Evolutionary conservation across 805 yeast genomes (phyloP).

Genomic region (Lipomyces mesembrius): DNA sequence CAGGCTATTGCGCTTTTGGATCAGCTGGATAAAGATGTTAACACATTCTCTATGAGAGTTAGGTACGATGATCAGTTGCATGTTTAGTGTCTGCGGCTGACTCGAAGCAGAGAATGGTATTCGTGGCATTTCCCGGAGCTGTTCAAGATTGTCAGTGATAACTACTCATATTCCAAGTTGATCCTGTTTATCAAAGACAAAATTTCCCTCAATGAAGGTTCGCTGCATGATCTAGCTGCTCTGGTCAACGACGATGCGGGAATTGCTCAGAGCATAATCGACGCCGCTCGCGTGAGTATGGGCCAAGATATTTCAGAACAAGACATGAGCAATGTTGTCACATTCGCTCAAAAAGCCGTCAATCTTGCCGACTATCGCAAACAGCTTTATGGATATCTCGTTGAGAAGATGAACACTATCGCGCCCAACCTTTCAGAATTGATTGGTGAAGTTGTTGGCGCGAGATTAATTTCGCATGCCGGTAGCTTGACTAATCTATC

Average conservation of each 20-base stretch:
- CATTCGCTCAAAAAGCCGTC: slow-evolving; percentile 93
- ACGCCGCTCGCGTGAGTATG: slow-evolving; percentile 96
- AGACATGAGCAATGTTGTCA: slow-evolving; percentile 88
- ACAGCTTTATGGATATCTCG: slow-evolving; percentile 79
- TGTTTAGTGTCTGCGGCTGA: neutral
- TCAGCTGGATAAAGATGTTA: slow-evolving; percentile 96
- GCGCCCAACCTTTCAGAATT: slow-evolving; percentile 97
- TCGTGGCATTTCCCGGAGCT: slow-evolving; percentile 99
- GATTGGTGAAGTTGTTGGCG: slow-evolving; percentile 99
- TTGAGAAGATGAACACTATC: slow-evolving; percentile 95
- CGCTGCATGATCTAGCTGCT: slow-evolving; percentile 86
- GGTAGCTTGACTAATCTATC: slow-evolving; percentile 96
- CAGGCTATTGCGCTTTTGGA: slow-evolving; percentile 98
- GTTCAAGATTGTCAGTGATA: slow-evolving; percentile 88
- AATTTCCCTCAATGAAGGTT: slow-evolving; percentile 62
- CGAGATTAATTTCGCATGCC: slow-evolving; percentile 96
- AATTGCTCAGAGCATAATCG: slow-evolving; percentile 86
- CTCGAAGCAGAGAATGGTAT: slow-evolving; percentile 74
- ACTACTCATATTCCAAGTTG: slow-evolving; percentile 81
- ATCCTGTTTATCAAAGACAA: slow-evolving; percentile 86
- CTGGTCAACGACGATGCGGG: slow-evolving; percentile 90
- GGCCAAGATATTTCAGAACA: slow-evolving; percentile 96
- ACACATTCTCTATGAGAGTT: slow-evolving; percentile 95
- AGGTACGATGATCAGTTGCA: slow-evolving; percentile 46
- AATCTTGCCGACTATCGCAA: slow-evolving; percentile 89